phyloP scores from a whole-genome alignment of 345 rosid genomes.

The Boechera stricta region DNA sequence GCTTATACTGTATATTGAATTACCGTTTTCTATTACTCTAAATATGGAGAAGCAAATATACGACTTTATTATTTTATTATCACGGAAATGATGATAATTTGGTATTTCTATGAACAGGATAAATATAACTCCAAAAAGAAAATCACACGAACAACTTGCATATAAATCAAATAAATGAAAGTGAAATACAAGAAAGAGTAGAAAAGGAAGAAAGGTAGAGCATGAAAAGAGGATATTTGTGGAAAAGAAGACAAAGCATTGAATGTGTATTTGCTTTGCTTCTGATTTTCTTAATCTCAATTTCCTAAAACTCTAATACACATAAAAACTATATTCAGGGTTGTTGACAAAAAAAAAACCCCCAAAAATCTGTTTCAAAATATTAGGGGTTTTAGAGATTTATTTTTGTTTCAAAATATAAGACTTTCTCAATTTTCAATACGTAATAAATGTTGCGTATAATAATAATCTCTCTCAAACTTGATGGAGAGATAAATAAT shows the following conservation, averaged over 20 bases:
- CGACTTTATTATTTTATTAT: background rate
- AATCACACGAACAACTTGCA: background rate
- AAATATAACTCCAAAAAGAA: background rate
- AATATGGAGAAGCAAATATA: constrained; percentile 3
- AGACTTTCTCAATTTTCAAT: too few relatives aligned
- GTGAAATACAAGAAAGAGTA: constrained; percentile 28
- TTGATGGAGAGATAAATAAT: too few relatives aligned
- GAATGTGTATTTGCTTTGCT: constrained; percentile 24
- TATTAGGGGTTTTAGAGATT: too few relatives aligned
- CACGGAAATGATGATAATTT: background rate
- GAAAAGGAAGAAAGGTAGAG: constrained; percentile 24
- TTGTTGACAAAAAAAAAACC: background rate
- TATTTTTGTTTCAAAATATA: too few relatives aligned
- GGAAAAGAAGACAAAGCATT: constrained; percentile 29
- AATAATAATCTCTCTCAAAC: too few relatives aligned
- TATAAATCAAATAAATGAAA: background rate
- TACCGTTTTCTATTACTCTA: background rate
- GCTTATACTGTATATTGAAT: background rate
- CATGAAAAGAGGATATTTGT: constrained; percentile 18
- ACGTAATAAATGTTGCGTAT: too few relatives aligned
- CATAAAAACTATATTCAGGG: background rate
- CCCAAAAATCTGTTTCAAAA: too few relatives aligned
- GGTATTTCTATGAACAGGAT: background rate
- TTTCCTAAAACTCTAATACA: constrained; percentile 9
- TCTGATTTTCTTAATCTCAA: constrained; percentile 7